These are phyloP conservation scores for Cryphonectria parasitica DNA, from an alignment of 2,329 filamentous ascomycete genomes.

Conservation along the genomic window DNA sequence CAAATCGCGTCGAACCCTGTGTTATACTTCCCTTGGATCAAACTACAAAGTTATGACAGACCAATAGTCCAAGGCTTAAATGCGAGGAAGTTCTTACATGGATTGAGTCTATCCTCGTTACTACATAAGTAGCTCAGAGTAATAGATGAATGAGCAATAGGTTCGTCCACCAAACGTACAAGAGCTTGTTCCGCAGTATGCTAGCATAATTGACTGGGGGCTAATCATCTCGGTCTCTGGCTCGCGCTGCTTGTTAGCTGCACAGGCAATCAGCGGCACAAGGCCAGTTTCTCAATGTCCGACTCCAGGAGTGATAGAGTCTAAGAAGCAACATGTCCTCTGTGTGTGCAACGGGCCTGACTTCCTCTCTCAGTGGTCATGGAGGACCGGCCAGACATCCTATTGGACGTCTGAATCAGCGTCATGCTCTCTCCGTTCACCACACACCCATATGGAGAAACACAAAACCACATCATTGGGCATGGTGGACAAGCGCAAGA, in stretches of 20 bases:
- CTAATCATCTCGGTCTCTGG: background rate
- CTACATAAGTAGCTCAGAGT: no score
- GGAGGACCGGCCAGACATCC: background rate
- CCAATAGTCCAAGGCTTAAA: background rate
- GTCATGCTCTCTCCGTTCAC: background rate
- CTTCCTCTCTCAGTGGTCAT: background rate
- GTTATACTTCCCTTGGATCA: background rate
- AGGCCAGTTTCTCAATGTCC: background rate
- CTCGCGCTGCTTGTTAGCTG: background rate
- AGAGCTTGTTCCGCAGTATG: no score
- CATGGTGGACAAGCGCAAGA: background rate
- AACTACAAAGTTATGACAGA: background rate
- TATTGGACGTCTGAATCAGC: background rate
- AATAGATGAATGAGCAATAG: no score
- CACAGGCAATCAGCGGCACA: background rate
- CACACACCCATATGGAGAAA: background rate
- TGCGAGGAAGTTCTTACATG: no score
- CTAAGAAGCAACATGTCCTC: background rate
- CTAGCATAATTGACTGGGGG: no score
- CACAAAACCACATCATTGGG: background rate
- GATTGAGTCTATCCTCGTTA: no score
- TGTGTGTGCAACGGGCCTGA: background rate
- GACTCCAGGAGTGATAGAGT: background rate
- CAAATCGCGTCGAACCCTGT: no score
- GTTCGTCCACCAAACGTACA: no score